Evolutionary conservation across 805 yeast genomes (phyloP).

Genomic region (Sugiyamaella mastotermitis): DNA sequence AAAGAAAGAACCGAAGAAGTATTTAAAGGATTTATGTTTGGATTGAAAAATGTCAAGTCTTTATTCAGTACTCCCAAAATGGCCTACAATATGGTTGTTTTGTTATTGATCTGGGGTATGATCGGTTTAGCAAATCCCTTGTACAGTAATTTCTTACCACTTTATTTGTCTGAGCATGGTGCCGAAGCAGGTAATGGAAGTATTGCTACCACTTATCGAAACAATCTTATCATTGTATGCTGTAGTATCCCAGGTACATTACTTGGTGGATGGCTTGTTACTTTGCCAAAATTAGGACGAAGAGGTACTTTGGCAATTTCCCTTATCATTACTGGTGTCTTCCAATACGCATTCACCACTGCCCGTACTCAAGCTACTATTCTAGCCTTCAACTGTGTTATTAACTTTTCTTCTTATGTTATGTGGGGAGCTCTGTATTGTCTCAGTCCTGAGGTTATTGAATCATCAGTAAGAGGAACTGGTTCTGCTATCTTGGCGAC

Average conservation of each 20-base stretch:
- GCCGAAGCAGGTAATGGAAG: slow-evolving; percentile 4
- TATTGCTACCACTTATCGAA: slow-evolving; percentile 8
- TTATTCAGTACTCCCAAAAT: too few relatives aligned
- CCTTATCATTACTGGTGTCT: slow-evolving; percentile 7
- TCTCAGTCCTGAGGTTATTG: slow-evolving; percentile 39
- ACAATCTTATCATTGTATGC: slow-evolving; percentile 5
- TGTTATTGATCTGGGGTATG: too few relatives aligned
- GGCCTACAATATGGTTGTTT: too few relatives aligned
- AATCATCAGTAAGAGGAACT: slow-evolving; percentile 28
- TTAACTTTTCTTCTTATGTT: slow-evolving; percentile 3
- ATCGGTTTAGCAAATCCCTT: too few relatives aligned
- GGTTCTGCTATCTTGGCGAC: slow-evolving; percentile 37
- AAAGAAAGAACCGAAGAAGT: too few relatives aligned
- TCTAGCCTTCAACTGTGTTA: slow-evolving; percentile 9
- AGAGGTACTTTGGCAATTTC: slow-evolving; percentile 2
- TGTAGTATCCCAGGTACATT: slow-evolving; percentile 10
- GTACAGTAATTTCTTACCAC: slow-evolving; percentile 47
- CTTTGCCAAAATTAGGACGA: slow-evolving; percentile 3
- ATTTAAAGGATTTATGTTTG: too few relatives aligned
- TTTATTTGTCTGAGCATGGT: slow-evolving; percentile 31
- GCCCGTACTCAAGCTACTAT: slow-evolving; percentile 4
- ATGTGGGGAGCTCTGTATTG: slow-evolving; percentile 38
- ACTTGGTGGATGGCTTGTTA: background rate
- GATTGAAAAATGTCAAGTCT: too few relatives aligned
- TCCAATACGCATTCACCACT: slow-evolving; percentile 7